Base-by-base conservation (phyloP, 345 rosid genomes). In the Gossypioides kirkii region DNA sequence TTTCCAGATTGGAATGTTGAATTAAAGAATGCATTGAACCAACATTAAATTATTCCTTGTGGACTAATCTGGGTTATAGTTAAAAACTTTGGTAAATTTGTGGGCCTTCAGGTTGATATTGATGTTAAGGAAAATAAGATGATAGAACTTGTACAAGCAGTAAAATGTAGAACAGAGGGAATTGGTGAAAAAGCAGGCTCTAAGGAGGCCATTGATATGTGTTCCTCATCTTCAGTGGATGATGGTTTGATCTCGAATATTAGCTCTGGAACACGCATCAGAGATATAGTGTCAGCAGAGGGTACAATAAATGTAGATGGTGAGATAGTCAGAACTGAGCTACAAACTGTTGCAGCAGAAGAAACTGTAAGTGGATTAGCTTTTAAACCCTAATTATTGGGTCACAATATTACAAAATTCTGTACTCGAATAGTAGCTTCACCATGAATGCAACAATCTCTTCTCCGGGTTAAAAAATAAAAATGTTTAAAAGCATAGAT, bases 51-150 rank as follows among this genome's bases (percentile, higher is more conserved):
- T 58, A 13, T 25, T 12, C 38, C 26, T 58, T 58, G 62, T 58
- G 62, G 62, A 58, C 38, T 58, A 56, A 10, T 56, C 32, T 56
- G 61, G 28, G 55, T 53, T 64, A 22, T 70, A 36, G 25, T 17
- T 56, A 4, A 16, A 41, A 38, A 0, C 20, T 10, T 32, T 62
- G 55, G 1, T 50, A 3, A 58, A 16, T 25, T 54, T 76, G 50
- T 26, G 22, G 38, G 56, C 22, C 23, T 52, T 61, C 61, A 76
- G 82, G 61, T 41, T 72, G 70, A 42, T 74, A 36, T 59, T 67
- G 73, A 56, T 50, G 52, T 64, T 64, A 6, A 12, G 52, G 53
- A 64, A 64, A 71, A 26, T n/a, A 67, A 66, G 61, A 49, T 18
- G 46, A 65, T 28, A 10, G 61, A 59, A 70, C 16, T 50, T 4